Conservation (phyloP, 306 rosid genomes). For the Lathyrus tuberosus region DNA sequence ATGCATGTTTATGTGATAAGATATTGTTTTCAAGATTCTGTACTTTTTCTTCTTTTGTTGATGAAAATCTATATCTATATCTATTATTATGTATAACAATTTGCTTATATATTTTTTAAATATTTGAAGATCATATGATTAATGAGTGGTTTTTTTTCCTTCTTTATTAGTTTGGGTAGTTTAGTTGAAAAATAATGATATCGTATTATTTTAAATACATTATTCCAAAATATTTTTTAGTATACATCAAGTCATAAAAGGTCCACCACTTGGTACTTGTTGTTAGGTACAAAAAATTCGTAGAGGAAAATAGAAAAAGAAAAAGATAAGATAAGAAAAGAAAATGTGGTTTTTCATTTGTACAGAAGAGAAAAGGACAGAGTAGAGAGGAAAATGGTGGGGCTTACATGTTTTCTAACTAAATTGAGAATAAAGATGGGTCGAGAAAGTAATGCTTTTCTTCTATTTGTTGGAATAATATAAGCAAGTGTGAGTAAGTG, state of each 20-base stretch:
- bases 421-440: not conserved
- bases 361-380: not conserved
- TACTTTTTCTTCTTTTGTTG: not conserved
- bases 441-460: not conserved
- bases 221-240: not conserved
- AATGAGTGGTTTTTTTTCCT: too few species aligned
- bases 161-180: not conserved
- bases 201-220: too few species aligned
- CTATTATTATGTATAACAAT: not conserved
- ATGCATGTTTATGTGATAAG: too few species aligned
- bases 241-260: too few species aligned
- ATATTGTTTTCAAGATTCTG: constrained; percentile 1
- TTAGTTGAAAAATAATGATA: not conserved
- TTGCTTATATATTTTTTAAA: not conserved
- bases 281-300: not conserved
- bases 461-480: too few species aligned
- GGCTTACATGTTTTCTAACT: not conserved
- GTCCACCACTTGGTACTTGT: constrained; percentile 3
- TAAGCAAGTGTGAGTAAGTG: too few species aligned
- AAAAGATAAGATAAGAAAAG: too few species aligned
- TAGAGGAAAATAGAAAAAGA: not conserved
- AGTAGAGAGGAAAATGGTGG: not conserved
- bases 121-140: not conserved
- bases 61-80: not conserved
- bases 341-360: not conserved